Base-by-base conservation (phyloP, 2,329 filamentous ascomycete genomes). In the Coniosporium tulheliwenetii region DNA sequence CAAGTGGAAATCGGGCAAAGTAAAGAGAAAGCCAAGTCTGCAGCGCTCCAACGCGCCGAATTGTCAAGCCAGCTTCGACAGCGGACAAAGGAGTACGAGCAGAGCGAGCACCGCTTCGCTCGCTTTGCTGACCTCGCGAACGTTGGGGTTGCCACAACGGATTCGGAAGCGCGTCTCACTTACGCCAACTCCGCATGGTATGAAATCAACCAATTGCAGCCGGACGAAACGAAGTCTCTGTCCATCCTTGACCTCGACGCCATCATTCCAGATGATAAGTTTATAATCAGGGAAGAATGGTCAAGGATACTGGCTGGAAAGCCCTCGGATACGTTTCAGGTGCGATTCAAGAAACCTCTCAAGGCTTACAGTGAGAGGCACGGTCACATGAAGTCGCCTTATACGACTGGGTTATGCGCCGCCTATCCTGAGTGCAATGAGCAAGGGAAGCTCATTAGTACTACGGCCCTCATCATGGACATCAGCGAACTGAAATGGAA, bases 381-480 rank as follows among this genome's bases (percentile, higher is more conserved):
- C 13, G 32, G 32, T 13, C 8, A 33, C 32, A 33, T 33, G 32
- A 13, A 33, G 3, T 33, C 8, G 13, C 32, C 32, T 13, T 33
- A 33, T 13, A 33, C 19, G n/a, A 26, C 37, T 39, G 37, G 12
- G 13, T 37, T 37, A 26, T 37, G 36, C 16, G 13, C 39, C 29
- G 41, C 43, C 2, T 46, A 47, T 41, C 48, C 50, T 15, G 49
- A 53, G 19, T 36, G 50, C 15, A 40, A 55, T 5, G 19, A 53
- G 0, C 55, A 59, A 2, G 63, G 61, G 0, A 48, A 53, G 0
- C 38, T 66, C 10, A 45, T 55, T 2, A 37, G 13, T 15, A 26
- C 16, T 12, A 37, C 16, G 15, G 36, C 36, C 36, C 16, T 15
- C 10, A 37, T 37, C 15, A 37, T 26, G 13, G 36, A 37, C 16